Evolutionary conservation across 192 early-diverging fungal species (phyloP), one percentile per base, ranked within the genome.

Genomic region (Thoreauomyces humboldtii): DNA sequence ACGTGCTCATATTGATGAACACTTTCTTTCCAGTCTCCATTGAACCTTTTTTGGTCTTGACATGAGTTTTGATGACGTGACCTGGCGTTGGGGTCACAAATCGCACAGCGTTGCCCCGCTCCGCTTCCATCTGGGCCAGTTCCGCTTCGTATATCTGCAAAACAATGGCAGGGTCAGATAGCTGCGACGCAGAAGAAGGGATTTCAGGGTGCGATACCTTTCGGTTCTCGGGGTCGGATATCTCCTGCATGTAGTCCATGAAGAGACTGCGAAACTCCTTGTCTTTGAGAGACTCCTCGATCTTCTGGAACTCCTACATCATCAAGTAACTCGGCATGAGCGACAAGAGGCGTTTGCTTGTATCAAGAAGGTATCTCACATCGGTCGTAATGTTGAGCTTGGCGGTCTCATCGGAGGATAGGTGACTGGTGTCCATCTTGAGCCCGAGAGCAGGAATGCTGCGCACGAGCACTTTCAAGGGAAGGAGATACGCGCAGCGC

Each of bases 161-260:
- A 28, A 17, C 5, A 52, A 4, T 2, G 17, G 24, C 29, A 41
- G 31, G 38, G 47, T 22, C 28, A 31, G 34, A 0, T 1, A 22
- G 28, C 7, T 1, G 29, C 42, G 9, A 22, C 27, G 50, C 32
- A 52, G 27, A 52, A 5, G 24, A 27, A 31, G 27, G 5, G n/a
- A 52, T 21, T 0, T 52, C 22, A 7, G 2, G 34, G 2, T 34
- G 2, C 22, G 19, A 5, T 4, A 80, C 79, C 61, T 78, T 63
- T 41, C 67, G 42, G 63, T 84, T 84, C 47, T 76, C 56, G 12
- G 83, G 83, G 66, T 85, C 81, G 19, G 78, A 76, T 19, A 85
- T 84, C 59, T 85, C 83, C 21, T 84, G 29, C 61, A 85, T 64
- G 46, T 84, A 85, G 21, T 85, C 78, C 37, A 73, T 56, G 36